A percentile compares a stretch with the other conserved stretches of the same genome.
phyloP scores from a whole-genome alignment of 208 protist genomes.

The Leishmania tropica region DNA sequence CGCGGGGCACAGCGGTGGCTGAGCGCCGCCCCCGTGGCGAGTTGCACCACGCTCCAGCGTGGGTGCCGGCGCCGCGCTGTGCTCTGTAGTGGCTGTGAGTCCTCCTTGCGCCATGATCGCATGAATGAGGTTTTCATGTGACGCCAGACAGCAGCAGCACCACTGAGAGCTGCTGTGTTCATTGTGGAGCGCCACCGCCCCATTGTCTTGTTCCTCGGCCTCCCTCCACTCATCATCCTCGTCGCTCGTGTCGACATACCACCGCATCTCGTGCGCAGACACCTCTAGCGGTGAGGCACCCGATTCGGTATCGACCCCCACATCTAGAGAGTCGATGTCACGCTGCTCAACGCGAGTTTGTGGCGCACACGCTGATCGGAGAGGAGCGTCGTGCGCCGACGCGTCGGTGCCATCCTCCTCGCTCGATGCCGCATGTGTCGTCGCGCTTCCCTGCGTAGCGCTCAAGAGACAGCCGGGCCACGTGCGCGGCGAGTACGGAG shows the following conservation, averaged over 20 bases:
- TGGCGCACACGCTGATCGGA: background rate
- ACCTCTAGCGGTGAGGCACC: background rate
- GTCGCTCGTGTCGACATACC: slow-evolving; percentile 23
- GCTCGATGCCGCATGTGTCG: background rate
- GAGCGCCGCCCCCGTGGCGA: background rate
- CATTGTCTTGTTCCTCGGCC: background rate
- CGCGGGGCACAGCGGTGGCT: slow-evolving; percentile 4
- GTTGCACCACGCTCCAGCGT: background rate
- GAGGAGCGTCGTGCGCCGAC: background rate
- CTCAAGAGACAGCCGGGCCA: background rate
- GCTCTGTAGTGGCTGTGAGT: background rate
- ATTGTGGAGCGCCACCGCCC: background rate
- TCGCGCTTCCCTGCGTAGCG: background rate
- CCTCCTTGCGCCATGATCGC: background rate
- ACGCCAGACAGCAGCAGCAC: slow-evolving; percentile 5
- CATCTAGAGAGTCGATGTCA: background rate
- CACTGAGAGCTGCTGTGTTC: background rate
- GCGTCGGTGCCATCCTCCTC: background rate
- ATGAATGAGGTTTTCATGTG: background rate
- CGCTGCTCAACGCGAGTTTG: background rate
- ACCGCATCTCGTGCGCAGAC: slow-evolving; percentile 14
- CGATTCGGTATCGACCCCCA: background rate
- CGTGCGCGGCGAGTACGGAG: background rate
- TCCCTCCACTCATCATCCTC: slow-evolving; percentile 16
- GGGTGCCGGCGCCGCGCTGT: background rate